These are phyloP conservation scores for Solanum rostratum DNA, from an alignment of 257 asterid genomes.

Conservation along the genomic window DNA sequence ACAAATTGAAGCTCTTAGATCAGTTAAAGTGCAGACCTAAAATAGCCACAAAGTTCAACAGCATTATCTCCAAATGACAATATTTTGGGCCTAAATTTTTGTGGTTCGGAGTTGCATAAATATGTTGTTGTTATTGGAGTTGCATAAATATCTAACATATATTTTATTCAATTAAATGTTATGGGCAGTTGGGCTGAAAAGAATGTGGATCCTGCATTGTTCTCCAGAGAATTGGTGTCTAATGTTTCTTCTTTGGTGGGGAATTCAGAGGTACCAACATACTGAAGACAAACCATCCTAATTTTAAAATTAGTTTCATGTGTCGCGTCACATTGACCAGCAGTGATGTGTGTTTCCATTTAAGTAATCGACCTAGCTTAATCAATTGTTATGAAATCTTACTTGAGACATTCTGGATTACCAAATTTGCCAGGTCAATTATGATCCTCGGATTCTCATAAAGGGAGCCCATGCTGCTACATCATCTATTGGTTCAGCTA, in stretches of 20 bases:
- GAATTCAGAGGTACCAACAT: slow-evolving; percentile 56
- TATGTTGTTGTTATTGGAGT: too few species aligned
- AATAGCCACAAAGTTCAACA: neutral
- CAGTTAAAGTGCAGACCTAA: neutral
- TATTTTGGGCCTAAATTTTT: neutral
- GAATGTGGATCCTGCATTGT: slow-evolving; percentile 73
- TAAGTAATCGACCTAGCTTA: neutral
- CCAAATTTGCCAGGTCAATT: slow-evolving; percentile 36
- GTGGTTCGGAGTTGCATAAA: neutral
- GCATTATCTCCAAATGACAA: neutral
- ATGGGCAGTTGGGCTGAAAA: slow-evolving; percentile 74
- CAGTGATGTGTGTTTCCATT: neutral
- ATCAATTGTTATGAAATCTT: neutral
- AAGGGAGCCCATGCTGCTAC: slow-evolving; percentile 82
- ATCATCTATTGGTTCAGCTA: slow-evolving; percentile 77
- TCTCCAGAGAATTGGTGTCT: slow-evolving; percentile 62
- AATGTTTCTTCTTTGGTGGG: slow-evolving; percentile 38
- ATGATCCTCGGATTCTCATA: slow-evolving; percentile 59
- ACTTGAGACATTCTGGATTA: neutral
- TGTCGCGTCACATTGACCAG: neutral
- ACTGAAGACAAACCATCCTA: neutral
- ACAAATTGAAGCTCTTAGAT: neutral
- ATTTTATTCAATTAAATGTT: neutral
- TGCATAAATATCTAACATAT: neutral
- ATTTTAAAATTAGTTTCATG: neutral